These are phyloP conservation scores for Aspergillus kassunensis DNA, from an alignment of 495 filamentous ascomycete species.

Conservation along the genomic window DNA sequence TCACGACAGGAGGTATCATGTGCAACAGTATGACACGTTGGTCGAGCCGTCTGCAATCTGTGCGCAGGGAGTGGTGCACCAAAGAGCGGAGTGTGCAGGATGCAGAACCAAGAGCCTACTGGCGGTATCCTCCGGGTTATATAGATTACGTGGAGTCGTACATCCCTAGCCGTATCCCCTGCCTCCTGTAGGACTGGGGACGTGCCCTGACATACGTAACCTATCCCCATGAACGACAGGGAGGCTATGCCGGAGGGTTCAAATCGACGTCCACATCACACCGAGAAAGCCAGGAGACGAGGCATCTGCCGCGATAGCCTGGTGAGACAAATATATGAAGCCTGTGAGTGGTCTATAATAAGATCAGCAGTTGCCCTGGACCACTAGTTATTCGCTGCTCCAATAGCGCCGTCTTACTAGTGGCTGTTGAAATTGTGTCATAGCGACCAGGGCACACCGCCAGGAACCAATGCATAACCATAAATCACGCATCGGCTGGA, in stretches of 20 bases:
- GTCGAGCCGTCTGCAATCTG: slow-evolving; percentile 11
- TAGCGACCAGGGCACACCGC: slow-evolving; percentile 3
- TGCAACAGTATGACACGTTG: slow-evolving; percentile 26
- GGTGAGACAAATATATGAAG: neutral
- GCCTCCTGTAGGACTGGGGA: slow-evolving; percentile 3
- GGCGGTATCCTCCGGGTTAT: slow-evolving; percentile 4
- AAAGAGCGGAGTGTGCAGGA: slow-evolving; percentile 19
- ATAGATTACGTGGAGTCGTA: slow-evolving; percentile 16
- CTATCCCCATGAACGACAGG: no score
- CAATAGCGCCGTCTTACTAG: slow-evolving; percentile 18
- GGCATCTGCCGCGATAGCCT: slow-evolving; percentile 1
- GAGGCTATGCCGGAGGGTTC: no score
- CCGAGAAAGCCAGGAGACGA: neutral
- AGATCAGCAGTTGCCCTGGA: slow-evolving; percentile 15
- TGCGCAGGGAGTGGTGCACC: slow-evolving; percentile 14
- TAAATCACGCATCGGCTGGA: no score
- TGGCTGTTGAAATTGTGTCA: slow-evolving; percentile 5
- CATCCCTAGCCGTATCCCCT: slow-evolving; percentile 6
- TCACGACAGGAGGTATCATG: slow-evolving; percentile 3
- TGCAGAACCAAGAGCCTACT: slow-evolving; percentile 7
- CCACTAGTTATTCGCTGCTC: slow-evolving; percentile 13
- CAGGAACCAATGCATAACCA: no score
- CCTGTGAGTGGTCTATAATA: slow-evolving; percentile 9
- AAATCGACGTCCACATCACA: slow-evolving; percentile 1
- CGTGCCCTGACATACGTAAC: slow-evolving; percentile 4